These are phyloP conservation scores for Pseudovirgaria hyperparasitica DNA, from an alignment of 2,329 filamentous ascomycete genomes.

Conservation along the genomic window DNA sequence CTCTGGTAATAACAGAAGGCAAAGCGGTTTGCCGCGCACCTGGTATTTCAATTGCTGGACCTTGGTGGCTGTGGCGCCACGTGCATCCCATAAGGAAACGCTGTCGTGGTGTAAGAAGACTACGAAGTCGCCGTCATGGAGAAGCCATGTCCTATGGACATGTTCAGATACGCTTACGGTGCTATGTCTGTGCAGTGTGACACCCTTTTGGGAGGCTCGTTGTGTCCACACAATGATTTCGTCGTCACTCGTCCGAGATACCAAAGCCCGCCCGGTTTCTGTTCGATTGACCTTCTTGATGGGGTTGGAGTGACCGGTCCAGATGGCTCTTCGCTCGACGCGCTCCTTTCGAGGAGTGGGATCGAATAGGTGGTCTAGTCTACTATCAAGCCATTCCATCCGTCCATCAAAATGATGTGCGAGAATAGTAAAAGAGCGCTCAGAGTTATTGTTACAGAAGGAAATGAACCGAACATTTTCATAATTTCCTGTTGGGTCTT, in stretches of 20 bases:
- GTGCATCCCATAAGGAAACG: conserved; percentile 71
- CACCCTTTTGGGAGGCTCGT: conserved; percentile 34
- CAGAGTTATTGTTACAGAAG: conserved; percentile 52
- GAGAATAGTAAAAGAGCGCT: conserved; percentile 57
- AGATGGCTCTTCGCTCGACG: conserved; percentile 50
- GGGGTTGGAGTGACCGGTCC: conserved; percentile 72
- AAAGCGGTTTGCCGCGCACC: conserved; percentile 59
- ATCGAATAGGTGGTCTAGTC: conserved; percentile 70
- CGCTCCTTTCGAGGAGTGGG: conserved; percentile 46
- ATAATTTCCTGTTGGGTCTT: conserved; percentile 16
- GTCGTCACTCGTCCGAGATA: conserved; percentile 67
- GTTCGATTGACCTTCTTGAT: conserved; percentile 82
- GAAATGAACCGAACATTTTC: conserved; percentile 58
- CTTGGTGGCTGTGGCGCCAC: conserved; percentile 43
- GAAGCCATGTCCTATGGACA: conserved; percentile 67
- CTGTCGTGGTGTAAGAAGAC: conserved; percentile 63
- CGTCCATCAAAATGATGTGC: conserved; percentile 76
- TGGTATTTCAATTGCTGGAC: conserved; percentile 48
- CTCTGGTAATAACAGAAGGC: conserved; percentile 63
- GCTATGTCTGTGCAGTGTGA: conserved; percentile 52
- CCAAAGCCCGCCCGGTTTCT: conserved; percentile 63
- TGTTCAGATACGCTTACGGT: conserved; percentile 54
- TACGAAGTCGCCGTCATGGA: conserved; percentile 66
- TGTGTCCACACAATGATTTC: conserved; percentile 80
- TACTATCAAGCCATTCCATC: conserved; percentile 69